Conservation (phyloP, 176 grass and related monocot genomes). For the Raddia guianensis region DNA sequence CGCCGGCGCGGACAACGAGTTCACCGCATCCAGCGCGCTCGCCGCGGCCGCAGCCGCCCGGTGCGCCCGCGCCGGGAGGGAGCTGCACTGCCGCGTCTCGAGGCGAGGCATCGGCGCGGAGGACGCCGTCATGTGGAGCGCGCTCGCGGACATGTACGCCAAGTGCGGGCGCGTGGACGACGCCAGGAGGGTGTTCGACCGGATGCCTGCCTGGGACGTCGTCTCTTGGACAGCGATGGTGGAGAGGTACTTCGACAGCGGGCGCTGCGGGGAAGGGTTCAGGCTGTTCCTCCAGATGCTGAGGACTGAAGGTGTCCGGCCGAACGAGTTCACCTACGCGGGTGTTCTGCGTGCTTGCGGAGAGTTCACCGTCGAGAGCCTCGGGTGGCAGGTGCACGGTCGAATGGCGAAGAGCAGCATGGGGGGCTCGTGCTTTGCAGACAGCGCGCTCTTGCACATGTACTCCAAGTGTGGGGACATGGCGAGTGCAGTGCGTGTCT, state of each 20-base stretch:
- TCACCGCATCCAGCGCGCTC: constrained; percentile 87
- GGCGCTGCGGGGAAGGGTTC: constrained; percentile 62
- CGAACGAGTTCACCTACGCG: constrained; percentile 78
- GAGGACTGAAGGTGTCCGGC: constrained; percentile 39
- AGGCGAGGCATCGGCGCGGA: constrained; percentile 60
- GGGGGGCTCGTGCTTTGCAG: constrained; percentile 58
- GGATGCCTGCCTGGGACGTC: constrained; percentile 50
- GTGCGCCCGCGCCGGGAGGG: constrained; percentile 56
- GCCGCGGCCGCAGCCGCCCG: constrained; percentile 53
- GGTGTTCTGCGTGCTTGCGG: constrained; percentile 71
- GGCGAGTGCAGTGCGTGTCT: constrained; percentile 56
- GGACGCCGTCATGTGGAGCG: constrained; percentile 67
- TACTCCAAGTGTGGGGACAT: constrained; percentile 86
- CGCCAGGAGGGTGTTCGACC: constrained; percentile 73
- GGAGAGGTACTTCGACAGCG: constrained; percentile 72
- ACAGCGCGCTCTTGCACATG: constrained; percentile 73
- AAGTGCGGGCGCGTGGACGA: constrained; percentile 73
- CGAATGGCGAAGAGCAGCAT: constrained; percentile 58
- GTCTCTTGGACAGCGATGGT: constrained; percentile 92
- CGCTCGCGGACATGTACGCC: constrained; percentile 87
- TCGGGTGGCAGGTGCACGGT: constrained; percentile 71
- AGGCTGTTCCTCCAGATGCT: constrained; percentile 59
- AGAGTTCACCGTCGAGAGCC: constrained; percentile 54
- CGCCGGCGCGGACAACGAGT: constrained; percentile 60
- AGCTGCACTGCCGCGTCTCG: constrained; percentile 78